A percentile compares a stretch with the other conserved stretches of the same genome.
Evolutionary conservation across 2,329 filamentous ascomycete species (phyloP).

Genomic region (Trichophyton schoenleinii): DNA sequence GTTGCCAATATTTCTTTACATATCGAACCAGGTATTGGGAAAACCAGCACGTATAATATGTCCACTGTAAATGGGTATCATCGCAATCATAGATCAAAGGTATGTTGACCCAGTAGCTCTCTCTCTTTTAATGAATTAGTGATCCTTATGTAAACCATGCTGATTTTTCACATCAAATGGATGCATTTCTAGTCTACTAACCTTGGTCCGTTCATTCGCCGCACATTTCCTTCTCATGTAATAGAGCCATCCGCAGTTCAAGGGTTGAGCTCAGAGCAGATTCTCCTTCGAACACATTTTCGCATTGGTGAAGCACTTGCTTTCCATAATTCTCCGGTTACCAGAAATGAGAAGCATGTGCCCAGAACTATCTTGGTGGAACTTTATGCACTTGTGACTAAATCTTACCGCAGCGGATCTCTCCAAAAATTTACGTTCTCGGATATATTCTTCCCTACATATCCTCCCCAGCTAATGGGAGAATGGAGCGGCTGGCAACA

Average conservation of each 20-base stretch:
- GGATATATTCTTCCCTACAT: slow-evolving; percentile 11
- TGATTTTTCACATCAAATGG: not conserved
- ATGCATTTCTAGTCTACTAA: not conserved
- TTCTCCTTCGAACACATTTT: slow-evolving; percentile 12
- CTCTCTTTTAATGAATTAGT: too few species aligned
- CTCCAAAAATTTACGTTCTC: slow-evolving; percentile 11
- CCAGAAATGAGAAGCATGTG: not conserved
- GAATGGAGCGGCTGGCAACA: slow-evolving; percentile 8
- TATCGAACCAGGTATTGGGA: not conserved
- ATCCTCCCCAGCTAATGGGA: slow-evolving; percentile 7
- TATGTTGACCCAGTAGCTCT: too few species aligned
- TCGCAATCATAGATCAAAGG: too few species aligned
- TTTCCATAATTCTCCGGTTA: not conserved
- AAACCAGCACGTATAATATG: too few species aligned
- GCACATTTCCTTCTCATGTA: slow-evolving; percentile 3
- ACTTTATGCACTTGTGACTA: slow-evolving; percentile 13
- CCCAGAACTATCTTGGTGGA: slow-evolving; percentile 7
- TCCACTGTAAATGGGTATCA: too few species aligned
- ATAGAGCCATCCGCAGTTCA: slow-evolving; percentile 9
- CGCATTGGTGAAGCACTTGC: slow-evolving; percentile 9
- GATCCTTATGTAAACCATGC: too few species aligned
- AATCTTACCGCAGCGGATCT: slow-evolving; percentile 9
- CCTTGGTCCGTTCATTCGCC: slow-evolving; percentile 6
- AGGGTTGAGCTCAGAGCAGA: slow-evolving; percentile 9
- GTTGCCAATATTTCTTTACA: not conserved